Evolutionary conservation across 2,329 filamentous ascomycete genomes (phyloP).

Genomic region (Colletotrichum tanaceti): DNA sequence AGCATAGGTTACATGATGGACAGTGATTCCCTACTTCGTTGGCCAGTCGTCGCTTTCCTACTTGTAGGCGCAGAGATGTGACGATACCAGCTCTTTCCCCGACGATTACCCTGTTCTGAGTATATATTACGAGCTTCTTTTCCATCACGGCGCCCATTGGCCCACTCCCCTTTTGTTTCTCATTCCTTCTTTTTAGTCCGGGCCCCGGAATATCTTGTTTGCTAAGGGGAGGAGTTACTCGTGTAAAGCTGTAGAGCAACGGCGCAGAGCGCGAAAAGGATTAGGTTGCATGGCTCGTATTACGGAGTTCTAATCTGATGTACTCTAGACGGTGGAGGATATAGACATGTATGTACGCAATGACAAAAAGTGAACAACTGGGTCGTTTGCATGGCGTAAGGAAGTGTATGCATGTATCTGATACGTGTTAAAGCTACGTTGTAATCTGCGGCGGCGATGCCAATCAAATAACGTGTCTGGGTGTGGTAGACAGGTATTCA

Average conservation of each 20-base stretch:
- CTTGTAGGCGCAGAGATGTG: constrained; percentile 34
- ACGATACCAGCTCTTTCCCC: constrained; percentile 33
- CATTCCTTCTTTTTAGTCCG: constrained; percentile 18
- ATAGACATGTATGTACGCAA: constrained; percentile 57
- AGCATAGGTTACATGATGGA: constrained; percentile 26
- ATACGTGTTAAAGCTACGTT: neutral
- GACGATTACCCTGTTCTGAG: constrained; percentile 36
- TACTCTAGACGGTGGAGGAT: constrained; percentile 56
- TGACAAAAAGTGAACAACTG: constrained; percentile 22
- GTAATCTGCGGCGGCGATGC: neutral
- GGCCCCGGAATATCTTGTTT: constrained; percentile 16
- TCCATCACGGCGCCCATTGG: constrained; percentile 18
- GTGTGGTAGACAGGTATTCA: no score
- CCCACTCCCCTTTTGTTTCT: neutral
- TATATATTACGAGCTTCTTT: constrained; percentile 38
- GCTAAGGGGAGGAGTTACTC: constrained; percentile 13
- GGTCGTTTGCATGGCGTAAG: no score
- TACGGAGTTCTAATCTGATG: constrained; percentile 55
- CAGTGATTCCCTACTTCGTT: constrained; percentile 2
- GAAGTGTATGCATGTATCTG: neutral
- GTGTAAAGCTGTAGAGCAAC: constrained; percentile 53
- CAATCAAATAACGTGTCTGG: no score
- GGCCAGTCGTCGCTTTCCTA: constrained; percentile 15
- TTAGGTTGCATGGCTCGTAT: constrained; percentile 51
- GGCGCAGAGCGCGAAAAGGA: constrained; percentile 51